Evolutionary conservation across 345 rosid genomes (phyloP).

Genomic region (Brassica carinata): DNA sequence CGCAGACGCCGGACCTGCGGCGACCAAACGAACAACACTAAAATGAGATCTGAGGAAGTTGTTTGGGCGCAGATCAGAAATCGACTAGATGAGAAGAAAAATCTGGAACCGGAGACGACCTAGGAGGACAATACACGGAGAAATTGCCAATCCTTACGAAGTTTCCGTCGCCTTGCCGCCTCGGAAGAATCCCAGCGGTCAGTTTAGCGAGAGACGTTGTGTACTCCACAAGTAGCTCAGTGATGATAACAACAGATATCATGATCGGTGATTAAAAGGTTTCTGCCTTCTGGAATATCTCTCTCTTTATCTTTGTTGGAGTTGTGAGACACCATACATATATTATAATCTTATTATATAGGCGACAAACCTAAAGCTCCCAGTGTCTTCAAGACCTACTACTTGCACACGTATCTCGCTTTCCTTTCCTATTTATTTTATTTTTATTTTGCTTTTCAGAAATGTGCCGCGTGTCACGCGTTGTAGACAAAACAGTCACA

Average conservation of each 20-base stretch:
- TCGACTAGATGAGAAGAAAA: neutral
- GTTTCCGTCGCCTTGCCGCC: conserved; percentile 22
- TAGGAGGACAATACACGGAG: too few species aligned
- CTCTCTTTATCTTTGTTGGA: neutral
- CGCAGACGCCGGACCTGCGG: too few species aligned
- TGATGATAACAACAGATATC: conserved; percentile 48
- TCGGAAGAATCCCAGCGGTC: conserved; percentile 40
- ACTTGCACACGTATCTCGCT: neutral
- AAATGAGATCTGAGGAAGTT: neutral
- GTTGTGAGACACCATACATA: neutral
- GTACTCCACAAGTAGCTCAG: conserved; percentile 57
- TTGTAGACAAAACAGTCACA: neutral
- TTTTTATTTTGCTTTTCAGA: too few species aligned
- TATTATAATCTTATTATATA: neutral
- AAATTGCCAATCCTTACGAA: too few species aligned
- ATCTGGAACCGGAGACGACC: neutral
- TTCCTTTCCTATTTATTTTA: neutral
- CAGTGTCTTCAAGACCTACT: neutral
- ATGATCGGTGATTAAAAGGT: conserved; percentile 15
- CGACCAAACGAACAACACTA: too few species aligned
- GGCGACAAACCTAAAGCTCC: neutral
- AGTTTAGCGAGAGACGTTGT: conserved; percentile 49
- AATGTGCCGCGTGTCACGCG: neutral
- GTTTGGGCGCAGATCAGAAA: neutral
- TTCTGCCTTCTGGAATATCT: neutral